Evolutionary conservation across 1,284 basidiomycete species (phyloP), one percentile per base, ranked within the genome.

Genomic region (Xerocomus amazonicus): DNA sequence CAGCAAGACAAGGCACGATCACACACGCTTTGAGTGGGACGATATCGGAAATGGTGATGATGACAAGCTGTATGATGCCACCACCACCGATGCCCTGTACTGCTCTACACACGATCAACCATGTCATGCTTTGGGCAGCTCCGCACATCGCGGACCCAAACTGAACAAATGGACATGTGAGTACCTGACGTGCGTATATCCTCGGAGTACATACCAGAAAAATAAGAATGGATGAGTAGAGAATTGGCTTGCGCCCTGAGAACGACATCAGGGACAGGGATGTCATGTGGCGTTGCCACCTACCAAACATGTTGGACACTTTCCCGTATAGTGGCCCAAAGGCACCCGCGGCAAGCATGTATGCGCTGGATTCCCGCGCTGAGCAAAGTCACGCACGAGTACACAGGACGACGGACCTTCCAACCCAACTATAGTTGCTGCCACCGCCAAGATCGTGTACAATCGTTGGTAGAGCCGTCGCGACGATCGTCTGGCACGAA

Each of bases 31-130:
- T 74, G 28, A 92, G 67, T 2, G 86, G 78, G 2, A 90, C 84
- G 28, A 93, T 90, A 61, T 94, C 91, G 23, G 84, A 82, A 9
- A 93, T 82, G 0, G 81, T 84, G 59, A 94, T 92, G 45, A 89
- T 70, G 4, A 76, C 73, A 32, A 83, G 68, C 47, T 78, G 79
- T 8, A 89, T 74, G 50, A 88, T 80, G 1, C 87, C 89, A 6
- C 89, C 89, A 6, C 90, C 90, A 9, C 90, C 90, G 29, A 92
- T 78, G 10, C 90, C 91, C 65, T 93, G 91, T 0, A 94, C 70
- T 0, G 87, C 91, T 57, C 91, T 80, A 42, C 78, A 82, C 0
- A 85, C 73, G 42, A 89, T 81, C 10, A 93, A 70, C 90, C 74
- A 85, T 3, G 74, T 77, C 79, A 91, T 87, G 54, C 61, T 83